These are phyloP conservation scores for Auriculariales sp. DNA, from an alignment of 768 basidiomycete genomes.

Conservation along the genomic window DNA sequence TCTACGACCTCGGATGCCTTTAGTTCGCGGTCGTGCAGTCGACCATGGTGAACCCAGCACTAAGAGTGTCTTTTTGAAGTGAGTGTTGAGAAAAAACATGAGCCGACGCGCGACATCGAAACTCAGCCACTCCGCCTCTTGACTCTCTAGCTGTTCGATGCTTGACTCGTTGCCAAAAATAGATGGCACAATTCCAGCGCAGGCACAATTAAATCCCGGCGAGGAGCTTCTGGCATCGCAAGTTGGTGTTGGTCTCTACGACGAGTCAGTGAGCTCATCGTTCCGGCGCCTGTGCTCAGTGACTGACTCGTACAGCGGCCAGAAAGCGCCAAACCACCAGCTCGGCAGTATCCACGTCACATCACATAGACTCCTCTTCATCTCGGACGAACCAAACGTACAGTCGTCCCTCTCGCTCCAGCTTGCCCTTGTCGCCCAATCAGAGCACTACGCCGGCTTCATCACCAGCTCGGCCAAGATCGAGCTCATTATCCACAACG, in stretches of 20 bases:
- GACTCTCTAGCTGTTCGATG: background rate
- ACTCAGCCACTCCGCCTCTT: too few species aligned
- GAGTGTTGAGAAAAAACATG: too few species aligned
- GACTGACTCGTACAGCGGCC: conserved; percentile 31
- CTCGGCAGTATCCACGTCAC: conserved; percentile 59
- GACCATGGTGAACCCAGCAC: too few species aligned
- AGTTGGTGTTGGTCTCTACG: conserved; percentile 78
- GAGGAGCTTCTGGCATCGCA: conserved; percentile 64
- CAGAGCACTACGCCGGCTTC: conserved; percentile 81
- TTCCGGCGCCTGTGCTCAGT: background rate
- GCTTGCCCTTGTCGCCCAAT: conserved; percentile 50
- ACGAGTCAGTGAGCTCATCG: conserved; percentile 47
- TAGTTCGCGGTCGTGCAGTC: too few species aligned
- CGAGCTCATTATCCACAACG: conserved; percentile 48
- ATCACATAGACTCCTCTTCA: conserved; percentile 75
- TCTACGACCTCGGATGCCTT: too few species aligned
- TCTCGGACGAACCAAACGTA: conserved; percentile 29
- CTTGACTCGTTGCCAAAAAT: conserved; percentile 14
- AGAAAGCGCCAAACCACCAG: conserved; percentile 74
- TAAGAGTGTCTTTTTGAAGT: too few species aligned
- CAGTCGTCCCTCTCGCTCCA: conserved; percentile 52
- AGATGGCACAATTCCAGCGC: conserved; percentile 68
- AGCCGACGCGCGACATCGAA: too few species aligned
- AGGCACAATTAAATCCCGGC: conserved; percentile 63
- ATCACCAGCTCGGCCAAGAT: conserved; percentile 84